These are phyloP conservation scores for Gracilariopsis chorda DNA, from an alignment of 23 red algal genomes.

Conservation along the genomic window DNA sequence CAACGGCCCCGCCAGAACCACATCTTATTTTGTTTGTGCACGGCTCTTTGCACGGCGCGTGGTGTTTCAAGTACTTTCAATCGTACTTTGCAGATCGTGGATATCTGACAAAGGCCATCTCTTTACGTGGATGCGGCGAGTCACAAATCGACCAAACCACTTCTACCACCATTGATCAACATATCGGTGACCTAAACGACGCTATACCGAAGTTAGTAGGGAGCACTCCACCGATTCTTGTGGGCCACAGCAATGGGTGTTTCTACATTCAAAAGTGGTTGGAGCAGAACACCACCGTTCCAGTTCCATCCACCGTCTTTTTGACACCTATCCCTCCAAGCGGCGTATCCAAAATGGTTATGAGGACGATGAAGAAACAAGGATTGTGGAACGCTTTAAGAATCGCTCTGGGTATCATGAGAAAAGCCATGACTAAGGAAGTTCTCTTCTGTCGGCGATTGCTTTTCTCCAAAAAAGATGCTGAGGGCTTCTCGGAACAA, in stretches of 20 bases:
- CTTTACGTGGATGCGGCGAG: conserved; percentile 7
- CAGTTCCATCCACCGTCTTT: conserved; percentile 1
- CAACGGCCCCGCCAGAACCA: not conserved
- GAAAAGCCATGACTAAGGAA: not conserved
- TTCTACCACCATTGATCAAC: not conserved
- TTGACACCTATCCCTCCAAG: conserved; percentile 43
- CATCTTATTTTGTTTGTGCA: conserved; percentile 47
- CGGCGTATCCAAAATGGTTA: conserved; percentile 17
- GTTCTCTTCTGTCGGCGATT: conserved; percentile 33
- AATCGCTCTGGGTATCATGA: conserved; percentile 33
- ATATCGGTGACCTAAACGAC: conserved; percentile 32
- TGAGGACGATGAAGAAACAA: not conserved
- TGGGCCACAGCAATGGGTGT: conserved; percentile 46
- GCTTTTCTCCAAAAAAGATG: conserved; percentile 37
- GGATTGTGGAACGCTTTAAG: conserved; percentile 13
- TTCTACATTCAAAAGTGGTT: conserved; percentile 50
- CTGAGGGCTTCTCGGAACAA: conserved; percentile 8
- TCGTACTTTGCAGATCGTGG: conserved; percentile 35
- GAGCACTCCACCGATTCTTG: not conserved
- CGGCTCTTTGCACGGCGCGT: conserved; percentile 47
- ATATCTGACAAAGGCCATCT: conserved; percentile 30
- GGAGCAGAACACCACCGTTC: not conserved
- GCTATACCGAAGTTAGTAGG: not conserved
- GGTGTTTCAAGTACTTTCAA: conserved; percentile 50
- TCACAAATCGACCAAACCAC: not conserved